A percentile compares a stretch with the other conserved stretches of the same genome.
phyloP scores from a whole-genome alignment of 2,329 filamentous ascomycete genomes.

The Fusarium sp. region DNA sequence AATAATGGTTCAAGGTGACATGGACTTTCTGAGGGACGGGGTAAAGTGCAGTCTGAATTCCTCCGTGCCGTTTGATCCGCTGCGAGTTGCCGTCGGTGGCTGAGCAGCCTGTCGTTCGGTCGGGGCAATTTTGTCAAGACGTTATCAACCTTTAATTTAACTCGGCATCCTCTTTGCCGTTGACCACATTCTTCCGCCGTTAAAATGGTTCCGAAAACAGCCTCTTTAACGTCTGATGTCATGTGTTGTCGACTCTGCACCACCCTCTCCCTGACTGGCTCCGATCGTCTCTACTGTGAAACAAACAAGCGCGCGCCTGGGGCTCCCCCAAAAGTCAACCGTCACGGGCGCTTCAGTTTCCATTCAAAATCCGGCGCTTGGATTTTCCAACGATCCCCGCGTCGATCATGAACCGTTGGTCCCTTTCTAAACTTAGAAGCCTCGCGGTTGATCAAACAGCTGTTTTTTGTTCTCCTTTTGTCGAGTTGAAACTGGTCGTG shows the following conservation, averaged over 20 bases:
- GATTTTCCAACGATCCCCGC: constrained; percentile 10
- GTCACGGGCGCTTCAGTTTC: constrained; percentile 21
- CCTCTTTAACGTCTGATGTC: background rate
- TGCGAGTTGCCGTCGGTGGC: background rate
- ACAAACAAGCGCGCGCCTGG: constrained; percentile 19
- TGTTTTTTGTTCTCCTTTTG: background rate
- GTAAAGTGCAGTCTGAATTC: background rate
- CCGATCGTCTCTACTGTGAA: background rate
- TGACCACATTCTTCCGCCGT: background rate
- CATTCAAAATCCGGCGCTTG: constrained; percentile 7
- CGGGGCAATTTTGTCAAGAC: background rate
- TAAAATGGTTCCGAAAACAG: background rate
- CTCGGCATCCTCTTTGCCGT: background rate
- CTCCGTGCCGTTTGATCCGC: background rate
- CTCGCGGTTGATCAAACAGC: constrained; percentile 5
- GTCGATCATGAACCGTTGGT: constrained; percentile 20
- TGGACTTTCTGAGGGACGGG: background rate
- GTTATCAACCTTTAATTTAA: background rate
- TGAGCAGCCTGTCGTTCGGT: background rate
- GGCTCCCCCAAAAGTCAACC: background rate
- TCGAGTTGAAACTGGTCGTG: background rate
- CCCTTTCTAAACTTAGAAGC: constrained; percentile 7
- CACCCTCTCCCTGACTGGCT: background rate
- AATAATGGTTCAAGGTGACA: background rate
- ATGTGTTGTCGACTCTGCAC: background rate